Base-by-base conservation (phyloP, 352 stramenopile species). In the Phytopythium kandeliae region DNA sequence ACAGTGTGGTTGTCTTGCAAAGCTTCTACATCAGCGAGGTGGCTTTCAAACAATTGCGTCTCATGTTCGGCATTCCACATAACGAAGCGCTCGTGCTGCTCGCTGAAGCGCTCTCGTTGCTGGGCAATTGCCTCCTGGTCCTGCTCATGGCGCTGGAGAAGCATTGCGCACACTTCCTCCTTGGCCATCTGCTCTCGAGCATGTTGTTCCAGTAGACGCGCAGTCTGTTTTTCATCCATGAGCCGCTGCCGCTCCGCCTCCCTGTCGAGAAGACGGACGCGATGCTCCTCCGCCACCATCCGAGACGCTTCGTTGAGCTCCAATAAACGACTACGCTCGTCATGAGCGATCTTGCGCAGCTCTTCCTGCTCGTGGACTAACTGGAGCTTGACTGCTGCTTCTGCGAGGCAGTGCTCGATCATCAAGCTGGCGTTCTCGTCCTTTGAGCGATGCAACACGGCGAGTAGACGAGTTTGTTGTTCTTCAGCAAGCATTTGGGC, bases 31-130 rank as follows among this genome's bases (percentile, higher is more conserved):
- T 43, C 47, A 7, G 33, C 33, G 2, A 45, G 17, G 25, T 53
- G 24, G 9, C 19, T 26, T 2, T 25, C 47, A 12, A 53, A 28
- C 4, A 53, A 11, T 24, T 34, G 33, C 4, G 47, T 35, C 24
- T 53, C 47, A 17, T 53, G n/a, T 22, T 53, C 47, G 16, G 31
- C 31, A 19, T 45, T 53, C 33, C 31, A 53, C 34, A 53, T 53
- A 25, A 42, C n/a, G n/a, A 53, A 53, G 4, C 47, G 47, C 24
- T 53, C 47, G 25, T 53, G 33, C 34, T 53, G 33, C 34, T 53
- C 47, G 24, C 47, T 25, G 21, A 51, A 41, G 8, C 33, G 45
- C 45, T 51, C 26, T 41, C 22, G 30, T 40, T 51, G 45, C 19
- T 51, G 30, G 1, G 28, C 11, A 9, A 51, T 38, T 0, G 21